Conservation (phyloP, 176 grass and related monocot genomes). For the Oryza punctata region DNA sequence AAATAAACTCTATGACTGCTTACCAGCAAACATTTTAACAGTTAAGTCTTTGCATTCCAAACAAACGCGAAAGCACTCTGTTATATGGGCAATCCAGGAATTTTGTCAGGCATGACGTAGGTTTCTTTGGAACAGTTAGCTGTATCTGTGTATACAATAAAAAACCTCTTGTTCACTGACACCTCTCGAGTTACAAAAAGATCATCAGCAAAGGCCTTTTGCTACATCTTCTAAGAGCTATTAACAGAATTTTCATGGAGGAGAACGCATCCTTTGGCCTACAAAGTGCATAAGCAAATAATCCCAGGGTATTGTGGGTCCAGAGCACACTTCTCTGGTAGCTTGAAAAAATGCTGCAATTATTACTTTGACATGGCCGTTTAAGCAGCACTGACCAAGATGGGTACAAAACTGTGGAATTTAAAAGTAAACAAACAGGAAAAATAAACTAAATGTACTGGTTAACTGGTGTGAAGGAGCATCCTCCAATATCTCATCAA, state of each 20-base stretch:
- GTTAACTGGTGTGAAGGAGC: background rate
- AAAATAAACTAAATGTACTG: constrained; percentile 33
- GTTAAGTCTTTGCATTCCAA: background rate
- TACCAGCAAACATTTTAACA: background rate
- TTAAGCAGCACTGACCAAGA: constrained; percentile 32
- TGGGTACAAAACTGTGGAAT: constrained; percentile 15
- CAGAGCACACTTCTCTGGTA: constrained; percentile 20
- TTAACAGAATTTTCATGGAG: constrained; percentile 26
- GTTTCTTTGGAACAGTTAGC: constrained; percentile 21
- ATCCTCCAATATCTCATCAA: constrained; percentile 30
- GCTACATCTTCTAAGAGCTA: constrained; percentile 52
- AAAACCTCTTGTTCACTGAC: background rate
- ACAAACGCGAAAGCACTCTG: background rate
- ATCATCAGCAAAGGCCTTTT: constrained; percentile 19
- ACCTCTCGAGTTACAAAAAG: constrained; percentile 40
- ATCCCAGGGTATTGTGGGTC: constrained; percentile 2
- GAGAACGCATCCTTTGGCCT: constrained; percentile 38
- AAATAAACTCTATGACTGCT: background rate
- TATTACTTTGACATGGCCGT: constrained; percentile 48
- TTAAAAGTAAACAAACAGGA: constrained; percentile 24
- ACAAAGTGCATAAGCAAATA: constrained; percentile 12
- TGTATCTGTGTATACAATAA: constrained; percentile 32
- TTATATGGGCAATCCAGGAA: background rate
- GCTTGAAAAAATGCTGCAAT: constrained; percentile 39
- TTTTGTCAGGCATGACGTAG: background rate